Percentiles rank a stretch among this genome's conserved stretches.
Conservation (phyloP, 345 rosid species). For the Heritiera littoralis region DNA sequence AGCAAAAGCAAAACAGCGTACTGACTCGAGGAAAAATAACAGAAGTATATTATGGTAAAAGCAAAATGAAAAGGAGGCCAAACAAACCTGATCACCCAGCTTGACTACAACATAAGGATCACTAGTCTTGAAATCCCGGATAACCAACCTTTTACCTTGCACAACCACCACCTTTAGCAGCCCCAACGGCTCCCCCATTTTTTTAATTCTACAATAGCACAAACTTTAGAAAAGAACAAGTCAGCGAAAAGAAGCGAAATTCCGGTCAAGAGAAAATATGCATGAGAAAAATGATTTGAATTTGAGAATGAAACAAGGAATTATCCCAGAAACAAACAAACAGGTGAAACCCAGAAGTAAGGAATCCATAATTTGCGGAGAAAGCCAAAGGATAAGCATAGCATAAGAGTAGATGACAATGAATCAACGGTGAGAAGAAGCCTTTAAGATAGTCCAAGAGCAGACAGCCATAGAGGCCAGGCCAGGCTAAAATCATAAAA, state of each 20-base stretch:
- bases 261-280: not conserved
- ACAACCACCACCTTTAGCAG: constrained; percentile 72
- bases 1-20: constrained; percentile 9
- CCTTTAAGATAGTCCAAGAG: too few species aligned
- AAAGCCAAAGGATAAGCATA: not conserved
- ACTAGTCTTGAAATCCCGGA: constrained; percentile 93
- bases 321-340: not conserved
- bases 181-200: constrained; percentile 73
- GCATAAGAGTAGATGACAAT: not conserved
- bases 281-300: not conserved
- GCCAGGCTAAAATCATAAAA: not conserved
- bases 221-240: not conserved
- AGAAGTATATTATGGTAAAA: not conserved
- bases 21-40: not conserved
- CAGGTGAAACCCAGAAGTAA: not conserved
- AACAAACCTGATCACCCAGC: constrained; percentile 71
- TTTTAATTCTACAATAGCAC: not conserved
- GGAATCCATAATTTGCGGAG: not conserved
- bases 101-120: constrained; percentile 95
- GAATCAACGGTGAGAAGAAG: not conserved
- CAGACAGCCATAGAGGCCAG: too few species aligned
- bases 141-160: constrained; percentile 73
- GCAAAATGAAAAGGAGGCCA: not conserved
- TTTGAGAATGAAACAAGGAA: not conserved
- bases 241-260: not conserved